Percentiles rank a stretch among this genome's conserved stretches.
Conservation (phyloP, 1,139 yeast species). For the Saccharomycopsis hybrid region DNA sequence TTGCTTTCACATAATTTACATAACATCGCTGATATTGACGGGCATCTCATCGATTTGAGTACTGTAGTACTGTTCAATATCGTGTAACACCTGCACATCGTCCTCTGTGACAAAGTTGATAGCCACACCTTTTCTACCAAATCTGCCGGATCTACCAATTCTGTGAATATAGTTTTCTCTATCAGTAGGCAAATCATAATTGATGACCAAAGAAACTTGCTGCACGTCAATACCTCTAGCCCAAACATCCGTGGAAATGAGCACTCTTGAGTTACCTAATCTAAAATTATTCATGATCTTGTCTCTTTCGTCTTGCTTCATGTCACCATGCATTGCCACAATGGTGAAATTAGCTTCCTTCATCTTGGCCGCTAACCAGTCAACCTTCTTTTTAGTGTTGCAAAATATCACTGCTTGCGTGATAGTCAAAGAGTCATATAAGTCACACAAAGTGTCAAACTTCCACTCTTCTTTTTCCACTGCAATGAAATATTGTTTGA, state of each 20-base stretch:
- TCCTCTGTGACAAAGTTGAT: conserved; percentile 76
- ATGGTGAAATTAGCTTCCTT: conserved; percentile 79
- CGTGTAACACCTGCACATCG: conserved; percentile 55
- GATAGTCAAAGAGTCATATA: conserved; percentile 89
- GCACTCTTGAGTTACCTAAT: conserved; percentile 69
- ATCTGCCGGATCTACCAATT: conserved; percentile 92
- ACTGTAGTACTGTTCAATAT: conserved; percentile 70
- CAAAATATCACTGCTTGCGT: conserved; percentile 97
- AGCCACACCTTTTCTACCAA: conserved; percentile 95
- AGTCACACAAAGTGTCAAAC: conserved; percentile 86
- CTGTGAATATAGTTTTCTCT: conserved; percentile 89
- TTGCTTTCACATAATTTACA: not conserved
- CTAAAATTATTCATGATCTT: conserved; percentile 82
- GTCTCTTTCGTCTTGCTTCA: conserved; percentile 92
- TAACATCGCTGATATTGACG: conserved; percentile 1
- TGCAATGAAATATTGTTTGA: conserved; percentile 78
- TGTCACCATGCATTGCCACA: conserved; percentile 93
- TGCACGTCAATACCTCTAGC: conserved; percentile 98
- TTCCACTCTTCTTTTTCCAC: conserved; percentile 95
- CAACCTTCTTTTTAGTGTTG: conserved; percentile 86
- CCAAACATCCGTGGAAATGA: conserved; percentile 95
- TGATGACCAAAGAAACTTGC: conserved; percentile 90
- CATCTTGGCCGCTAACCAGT: conserved; percentile 81
- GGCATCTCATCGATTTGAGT: conserved; percentile 25
- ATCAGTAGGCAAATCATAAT: conserved; percentile 82